A percentile compares a stretch with the other conserved stretches of the same genome.
phyloP scores from a whole-genome alignment of 73 alveolate species.

The Diophrys appendiculata region DNA sequence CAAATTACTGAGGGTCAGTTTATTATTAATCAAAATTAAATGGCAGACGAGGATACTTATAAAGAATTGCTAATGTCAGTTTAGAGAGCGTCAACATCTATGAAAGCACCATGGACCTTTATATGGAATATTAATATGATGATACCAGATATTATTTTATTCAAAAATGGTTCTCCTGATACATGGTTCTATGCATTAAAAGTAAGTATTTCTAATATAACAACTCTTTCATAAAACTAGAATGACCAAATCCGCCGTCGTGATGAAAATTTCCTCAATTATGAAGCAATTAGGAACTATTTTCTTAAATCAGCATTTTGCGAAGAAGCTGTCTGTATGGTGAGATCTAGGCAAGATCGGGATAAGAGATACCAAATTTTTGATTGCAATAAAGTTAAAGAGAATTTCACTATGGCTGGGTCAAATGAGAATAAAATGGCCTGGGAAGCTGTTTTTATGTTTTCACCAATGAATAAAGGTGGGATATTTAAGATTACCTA shows the following conservation, averaged over 20 bases:
- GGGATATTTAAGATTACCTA: slow-evolving; percentile 34
- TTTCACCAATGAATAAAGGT: slow-evolving; percentile 20
- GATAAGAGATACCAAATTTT: slow-evolving; percentile 15
- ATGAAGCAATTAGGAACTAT: slow-evolving; percentile 24
- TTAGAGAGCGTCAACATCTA: neutral
- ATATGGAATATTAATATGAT: slow-evolving; percentile 21
- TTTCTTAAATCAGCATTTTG: slow-evolving; percentile 32
- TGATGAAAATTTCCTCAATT: slow-evolving; percentile 30
- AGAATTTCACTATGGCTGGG: slow-evolving; percentile 1
- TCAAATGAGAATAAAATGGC: slow-evolving; percentile 17
- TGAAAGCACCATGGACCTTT: slow-evolving; percentile 31
- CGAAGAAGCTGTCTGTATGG: slow-evolving; percentile 7
- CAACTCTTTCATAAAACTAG: too few relatives aligned
- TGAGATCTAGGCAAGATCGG: slow-evolving; percentile 9
- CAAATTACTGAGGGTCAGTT: too few relatives aligned
- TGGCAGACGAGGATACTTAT: neutral
- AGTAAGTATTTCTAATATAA: slow-evolving; percentile 14
- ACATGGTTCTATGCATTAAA: slow-evolving; percentile 39
- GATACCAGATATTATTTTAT: slow-evolving; percentile 31
- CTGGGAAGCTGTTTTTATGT: slow-evolving; percentile 38
- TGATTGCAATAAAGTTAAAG: slow-evolving; percentile 2
- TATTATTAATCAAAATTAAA: too few relatives aligned
- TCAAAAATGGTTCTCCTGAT: slow-evolving; percentile 45
- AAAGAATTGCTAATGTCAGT: neutral
- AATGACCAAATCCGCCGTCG: too few relatives aligned